A percentile compares a stretch with the other conserved stretches of the same genome.
phyloP scores from a whole-genome alignment of 2,329 filamentous ascomycete genomes.

The Fusarium sp. region DNA sequence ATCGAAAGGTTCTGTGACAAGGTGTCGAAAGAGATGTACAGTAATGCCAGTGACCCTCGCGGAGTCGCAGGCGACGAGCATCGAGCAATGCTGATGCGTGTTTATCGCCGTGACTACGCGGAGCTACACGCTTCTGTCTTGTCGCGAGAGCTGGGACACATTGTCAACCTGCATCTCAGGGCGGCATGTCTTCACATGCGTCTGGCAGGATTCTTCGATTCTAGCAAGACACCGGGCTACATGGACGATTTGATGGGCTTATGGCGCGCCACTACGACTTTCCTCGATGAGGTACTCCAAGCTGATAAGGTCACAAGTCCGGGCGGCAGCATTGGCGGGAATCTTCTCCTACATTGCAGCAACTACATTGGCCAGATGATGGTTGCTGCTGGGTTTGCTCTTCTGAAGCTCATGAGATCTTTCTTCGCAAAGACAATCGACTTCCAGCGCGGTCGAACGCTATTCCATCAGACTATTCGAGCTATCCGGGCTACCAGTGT shows the following conservation, averaged over 20 bases:
- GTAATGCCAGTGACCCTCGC: conserved; percentile 78
- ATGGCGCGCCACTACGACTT: conserved; percentile 77
- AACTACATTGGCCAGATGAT: conserved; percentile 89
- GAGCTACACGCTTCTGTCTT: conserved; percentile 72
- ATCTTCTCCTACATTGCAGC: conserved; percentile 73
- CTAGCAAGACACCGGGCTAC: conserved; percentile 76
- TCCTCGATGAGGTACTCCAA: conserved; percentile 74
- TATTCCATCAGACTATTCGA: conserved; percentile 78
- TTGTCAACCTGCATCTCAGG: conserved; percentile 74
- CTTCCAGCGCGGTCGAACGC: conserved; percentile 71
- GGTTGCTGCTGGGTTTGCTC: conserved; percentile 80
- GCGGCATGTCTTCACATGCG: conserved; percentile 81
- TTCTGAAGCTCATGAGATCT: conserved; percentile 82
- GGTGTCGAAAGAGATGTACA: conserved; percentile 83
- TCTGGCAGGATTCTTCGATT: conserved; percentile 84
- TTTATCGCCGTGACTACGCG: conserved; percentile 73
- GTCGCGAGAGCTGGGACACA: conserved; percentile 68
- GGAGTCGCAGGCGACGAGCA: conserved; percentile 76
- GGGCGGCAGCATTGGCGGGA: conserved; percentile 58
- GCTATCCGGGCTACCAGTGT: conserved; percentile 80
- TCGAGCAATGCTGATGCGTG: conserved; percentile 73
- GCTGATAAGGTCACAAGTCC: conserved; percentile 62
- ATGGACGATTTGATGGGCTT: conserved; percentile 80
- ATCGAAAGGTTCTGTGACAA: conserved; percentile 83
- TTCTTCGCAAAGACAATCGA: conserved; percentile 81